phyloP scores from a whole-genome alignment of 495 filamentous ascomycete genomes.

The Recurvomyces mirabilis region DNA sequence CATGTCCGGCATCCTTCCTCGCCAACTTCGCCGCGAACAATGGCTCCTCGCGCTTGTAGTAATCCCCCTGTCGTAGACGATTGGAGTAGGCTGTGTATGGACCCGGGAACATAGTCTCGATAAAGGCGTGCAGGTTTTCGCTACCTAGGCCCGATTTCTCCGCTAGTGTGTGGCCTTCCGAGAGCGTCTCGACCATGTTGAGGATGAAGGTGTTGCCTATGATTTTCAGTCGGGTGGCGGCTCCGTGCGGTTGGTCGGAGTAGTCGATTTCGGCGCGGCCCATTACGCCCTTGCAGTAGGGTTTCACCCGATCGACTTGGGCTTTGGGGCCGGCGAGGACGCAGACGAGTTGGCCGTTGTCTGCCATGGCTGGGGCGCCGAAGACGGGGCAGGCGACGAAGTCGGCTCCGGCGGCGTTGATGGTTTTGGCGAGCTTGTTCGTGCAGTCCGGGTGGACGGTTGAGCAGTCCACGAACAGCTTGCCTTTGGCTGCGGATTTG shows the following conservation, averaged over 20 bases:
- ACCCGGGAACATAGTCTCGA: constrained; percentile 55
- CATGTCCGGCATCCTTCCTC: constrained; percentile 75
- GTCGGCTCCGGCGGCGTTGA: constrained; percentile 47
- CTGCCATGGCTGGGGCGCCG: constrained; percentile 69
- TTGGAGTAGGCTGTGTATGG: constrained; percentile 59
- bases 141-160: constrained; percentile 71
- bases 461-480: constrained; percentile 74
- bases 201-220: constrained; percentile 82
- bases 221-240: constrained; percentile 60
- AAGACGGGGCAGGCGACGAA: constrained; percentile 79
- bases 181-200: constrained; percentile 67
- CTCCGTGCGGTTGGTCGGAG: constrained; percentile 45
- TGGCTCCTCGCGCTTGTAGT: constrained; percentile 58
- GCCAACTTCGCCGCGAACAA: constrained; percentile 81
- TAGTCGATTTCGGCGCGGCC: constrained; percentile 61
- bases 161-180: constrained; percentile 64
- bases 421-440: constrained; percentile 44
- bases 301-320: constrained; percentile 51
- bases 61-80: constrained; percentile 66
- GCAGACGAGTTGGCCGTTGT: constrained; percentile 61
- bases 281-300: constrained; percentile 72
- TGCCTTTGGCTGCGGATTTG: constrained; percentile 41
- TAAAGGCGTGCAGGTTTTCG: constrained; percentile 54
- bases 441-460: constrained; percentile 82
- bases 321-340: constrained; percentile 59